Conservation (phyloP, 495 filamentous ascomycete genomes). For the Penicillium herquei region DNA sequence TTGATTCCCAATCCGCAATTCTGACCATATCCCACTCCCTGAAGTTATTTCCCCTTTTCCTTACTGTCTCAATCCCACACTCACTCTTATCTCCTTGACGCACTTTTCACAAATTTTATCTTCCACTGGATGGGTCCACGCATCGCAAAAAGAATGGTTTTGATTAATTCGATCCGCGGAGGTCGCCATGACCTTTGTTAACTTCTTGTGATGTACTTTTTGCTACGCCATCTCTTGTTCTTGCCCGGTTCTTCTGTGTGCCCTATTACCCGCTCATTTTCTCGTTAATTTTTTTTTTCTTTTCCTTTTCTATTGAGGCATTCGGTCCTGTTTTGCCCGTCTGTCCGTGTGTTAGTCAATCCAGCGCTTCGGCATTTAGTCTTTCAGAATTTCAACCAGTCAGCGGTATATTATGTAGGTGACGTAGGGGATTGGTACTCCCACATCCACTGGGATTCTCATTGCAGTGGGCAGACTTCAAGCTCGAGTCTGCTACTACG, state of each 20-base stretch:
- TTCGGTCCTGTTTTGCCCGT: constrained; percentile 17
- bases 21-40: constrained; percentile 15
- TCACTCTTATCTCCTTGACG: constrained; percentile 34
- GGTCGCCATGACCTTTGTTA: constrained; percentile 29
- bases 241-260: constrained; percentile 42
- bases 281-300: constrained; percentile 18
- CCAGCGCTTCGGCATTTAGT: constrained; percentile 30
- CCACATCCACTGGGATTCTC: too few species aligned
- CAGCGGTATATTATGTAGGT: not conserved
- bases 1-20: constrained; percentile 26
- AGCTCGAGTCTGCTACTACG: too few species aligned
- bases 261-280: constrained; percentile 35
- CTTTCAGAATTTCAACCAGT: not conserved
- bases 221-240: constrained; percentile 49
- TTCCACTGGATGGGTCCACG: constrained; percentile 33
- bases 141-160: constrained; percentile 33
- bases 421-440: not conserved
- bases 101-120: constrained; percentile 20
- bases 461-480: too few species aligned
- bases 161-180: constrained; percentile 30
- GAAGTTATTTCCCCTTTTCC: constrained; percentile 28
- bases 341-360: constrained; percentile 33
- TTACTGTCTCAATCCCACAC: constrained; percentile 31
- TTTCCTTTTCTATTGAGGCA: constrained; percentile 4
- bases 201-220: constrained; percentile 57